Evolutionary conservation across 441 rosid genomes (phyloP).

Genomic region (Populus trichocarpa): DNA sequence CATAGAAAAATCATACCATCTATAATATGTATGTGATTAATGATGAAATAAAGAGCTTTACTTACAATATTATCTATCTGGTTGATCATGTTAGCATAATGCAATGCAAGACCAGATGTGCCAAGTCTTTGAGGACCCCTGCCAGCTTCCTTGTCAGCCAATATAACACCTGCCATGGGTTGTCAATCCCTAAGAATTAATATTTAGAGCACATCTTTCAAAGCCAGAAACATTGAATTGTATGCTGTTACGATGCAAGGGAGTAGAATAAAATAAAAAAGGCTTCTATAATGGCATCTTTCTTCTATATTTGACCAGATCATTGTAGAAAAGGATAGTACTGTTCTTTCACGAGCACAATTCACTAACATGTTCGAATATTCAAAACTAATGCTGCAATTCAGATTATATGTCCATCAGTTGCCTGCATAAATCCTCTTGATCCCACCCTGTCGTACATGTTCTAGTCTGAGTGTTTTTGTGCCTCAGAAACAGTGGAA

Average conservation of each 20-base stretch:
- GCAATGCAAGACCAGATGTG: conserved; percentile 81
- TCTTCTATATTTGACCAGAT: not conserved
- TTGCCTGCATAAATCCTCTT: not conserved
- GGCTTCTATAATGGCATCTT: not conserved
- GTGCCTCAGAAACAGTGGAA: too few relatives aligned
- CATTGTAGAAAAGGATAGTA: not conserved
- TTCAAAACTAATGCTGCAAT: not conserved
- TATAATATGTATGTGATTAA: not conserved
- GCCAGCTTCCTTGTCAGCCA: conserved; percentile 26
- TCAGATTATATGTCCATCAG: not conserved
- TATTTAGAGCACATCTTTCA: conserved; percentile 1
- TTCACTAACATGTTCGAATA: not conserved
- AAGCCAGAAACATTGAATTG: not conserved
- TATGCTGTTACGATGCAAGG: not conserved
- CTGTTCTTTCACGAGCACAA: not conserved
- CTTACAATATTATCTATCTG: conserved; percentile 90
- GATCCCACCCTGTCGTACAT: not conserved
- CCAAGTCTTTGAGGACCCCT: conserved; percentile 56
- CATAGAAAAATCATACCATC: not conserved
- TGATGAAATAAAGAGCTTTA: not conserved
- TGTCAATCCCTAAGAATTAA: conserved; percentile 18
- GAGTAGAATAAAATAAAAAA: not conserved
- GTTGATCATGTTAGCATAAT: conserved; percentile 83
- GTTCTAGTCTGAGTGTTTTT: not conserved
- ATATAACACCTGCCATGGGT: conserved; percentile 30